Conservation (phyloP, 129 eudicot species). For the Flaveria brownii region DNA sequence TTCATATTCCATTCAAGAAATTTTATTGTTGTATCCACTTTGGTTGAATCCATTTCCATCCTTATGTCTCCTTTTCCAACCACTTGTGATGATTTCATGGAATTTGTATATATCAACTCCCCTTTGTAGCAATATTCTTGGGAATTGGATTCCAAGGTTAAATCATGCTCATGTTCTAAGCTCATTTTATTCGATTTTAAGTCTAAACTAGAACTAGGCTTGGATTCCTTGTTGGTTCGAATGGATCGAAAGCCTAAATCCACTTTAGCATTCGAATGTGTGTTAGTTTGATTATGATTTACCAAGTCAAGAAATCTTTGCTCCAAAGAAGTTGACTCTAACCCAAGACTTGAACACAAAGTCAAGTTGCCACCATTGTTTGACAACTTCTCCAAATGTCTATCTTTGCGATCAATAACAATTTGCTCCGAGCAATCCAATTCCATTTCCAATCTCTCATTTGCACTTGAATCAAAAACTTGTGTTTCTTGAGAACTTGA, state of each 20-base stretch:
- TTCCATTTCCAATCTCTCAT: not conserved
- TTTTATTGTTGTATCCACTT: slow-evolving; percentile 30
- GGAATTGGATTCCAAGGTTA: slow-evolving; percentile 11
- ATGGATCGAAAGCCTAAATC: slow-evolving; percentile 1
- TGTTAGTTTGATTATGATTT: not conserved
- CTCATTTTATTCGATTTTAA: slow-evolving; percentile 21
- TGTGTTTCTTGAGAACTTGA: not conserved
- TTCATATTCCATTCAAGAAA: slow-evolving; percentile 78
- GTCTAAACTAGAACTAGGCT: not conserved
- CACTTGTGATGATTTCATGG: slow-evolving; percentile 26
- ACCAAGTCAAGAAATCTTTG: not conserved
- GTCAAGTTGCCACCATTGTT: not conserved
- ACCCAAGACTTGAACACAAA: not conserved
- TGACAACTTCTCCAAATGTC: not conserved
- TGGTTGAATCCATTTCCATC: slow-evolving; percentile 16
- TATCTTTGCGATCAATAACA: slow-evolving; percentile 15
- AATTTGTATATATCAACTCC: slow-evolving; percentile 6
- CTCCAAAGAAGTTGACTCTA: not conserved
- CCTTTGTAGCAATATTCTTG: slow-evolving; percentile 10
- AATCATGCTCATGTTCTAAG: slow-evolving; percentile 22
- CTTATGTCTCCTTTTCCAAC: slow-evolving; percentile 6
- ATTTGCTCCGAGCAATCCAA: slow-evolving; percentile 7
- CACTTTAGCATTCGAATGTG: not conserved
- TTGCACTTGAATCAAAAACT: not conserved
- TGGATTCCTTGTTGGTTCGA: not conserved